These are phyloP conservation scores for Aureobasidium leucospermi DNA, from an alignment of 2,329 filamentous ascomycete genomes.

Conservation along the genomic window DNA sequence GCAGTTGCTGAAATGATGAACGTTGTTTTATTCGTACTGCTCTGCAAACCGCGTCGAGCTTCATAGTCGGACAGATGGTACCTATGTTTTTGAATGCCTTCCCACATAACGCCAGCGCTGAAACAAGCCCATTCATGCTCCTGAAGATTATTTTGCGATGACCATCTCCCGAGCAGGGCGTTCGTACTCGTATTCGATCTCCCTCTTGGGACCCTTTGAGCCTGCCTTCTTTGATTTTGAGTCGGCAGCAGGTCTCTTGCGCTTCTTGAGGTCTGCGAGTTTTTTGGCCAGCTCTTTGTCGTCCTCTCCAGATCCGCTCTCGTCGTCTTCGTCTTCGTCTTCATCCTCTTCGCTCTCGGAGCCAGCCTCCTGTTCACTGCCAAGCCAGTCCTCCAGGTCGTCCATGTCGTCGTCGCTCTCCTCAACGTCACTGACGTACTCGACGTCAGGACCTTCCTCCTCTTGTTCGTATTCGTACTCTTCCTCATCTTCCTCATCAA, in stretches of 20 bases:
- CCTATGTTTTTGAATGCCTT: constrained; percentile 1
- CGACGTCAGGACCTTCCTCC: constrained; percentile 63
- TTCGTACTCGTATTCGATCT: constrained; percentile 72
- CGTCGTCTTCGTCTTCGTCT: constrained; percentile 43
- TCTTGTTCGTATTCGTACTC: constrained; percentile 58
- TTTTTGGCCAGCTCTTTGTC: constrained; percentile 44
- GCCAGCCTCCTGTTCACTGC: constrained; percentile 45
- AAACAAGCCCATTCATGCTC: neutral
- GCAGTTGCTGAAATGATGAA: neutral
- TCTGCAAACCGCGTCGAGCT: neutral
- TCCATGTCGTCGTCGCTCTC: constrained; percentile 64
- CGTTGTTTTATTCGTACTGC: neutral
- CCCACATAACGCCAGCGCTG: constrained; percentile 9
- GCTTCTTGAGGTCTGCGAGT: constrained; percentile 48
- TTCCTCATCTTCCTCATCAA: constrained; percentile 69
- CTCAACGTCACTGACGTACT: constrained; percentile 89
- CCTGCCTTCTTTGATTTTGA: constrained; percentile 43
- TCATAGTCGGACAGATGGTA: neutral
- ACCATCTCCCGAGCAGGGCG: constrained; percentile 40
- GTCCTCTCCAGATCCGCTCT: constrained; percentile 47
- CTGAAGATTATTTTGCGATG: constrained; percentile 6
- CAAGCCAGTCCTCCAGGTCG: constrained; percentile 92
- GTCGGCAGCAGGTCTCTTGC: constrained; percentile 46
- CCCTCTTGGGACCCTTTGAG: constrained; percentile 51
- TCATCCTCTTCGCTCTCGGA: constrained; percentile 52